Evolutionary conservation across 1,139 yeast genomes (phyloP).

Genomic region (Zygosaccharomyces pseudobailii): DNA sequence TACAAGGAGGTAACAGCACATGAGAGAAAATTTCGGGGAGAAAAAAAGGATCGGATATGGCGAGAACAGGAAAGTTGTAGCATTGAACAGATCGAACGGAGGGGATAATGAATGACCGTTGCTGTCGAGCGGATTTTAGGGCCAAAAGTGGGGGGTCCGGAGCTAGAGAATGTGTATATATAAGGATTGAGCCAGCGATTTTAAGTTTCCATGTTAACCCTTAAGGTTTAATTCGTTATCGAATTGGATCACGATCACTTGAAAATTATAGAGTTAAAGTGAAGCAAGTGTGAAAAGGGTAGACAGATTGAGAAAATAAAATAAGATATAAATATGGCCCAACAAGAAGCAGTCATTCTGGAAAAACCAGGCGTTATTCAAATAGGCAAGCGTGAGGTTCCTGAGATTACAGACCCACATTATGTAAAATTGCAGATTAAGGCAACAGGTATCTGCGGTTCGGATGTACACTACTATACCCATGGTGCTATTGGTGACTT

Average conservation of each 20-base stretch:
- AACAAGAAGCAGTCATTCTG: slow-evolving; percentile 50
- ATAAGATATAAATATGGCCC: slow-evolving; percentile 1
- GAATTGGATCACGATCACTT: too few species aligned
- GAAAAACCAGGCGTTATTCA: slow-evolving; percentile 59
- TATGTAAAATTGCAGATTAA: slow-evolving; percentile 68
- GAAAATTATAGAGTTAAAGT: neutral
- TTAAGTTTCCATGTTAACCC: too few species aligned
- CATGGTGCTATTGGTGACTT: slow-evolving; percentile 77
- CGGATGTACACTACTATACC: slow-evolving; percentile 78
- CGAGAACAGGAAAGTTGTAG: neutral
- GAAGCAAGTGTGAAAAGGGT: neutral
- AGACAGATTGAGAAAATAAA: neutral
- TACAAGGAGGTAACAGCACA: neutral
- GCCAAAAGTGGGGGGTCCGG: neutral
- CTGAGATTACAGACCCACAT: slow-evolving; percentile 54
- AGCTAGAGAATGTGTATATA: neutral
- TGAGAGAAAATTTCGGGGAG: neutral
- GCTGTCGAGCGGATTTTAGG: neutral
- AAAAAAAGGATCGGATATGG: neutral
- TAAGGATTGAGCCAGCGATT: neutral
- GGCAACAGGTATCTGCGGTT: slow-evolving; percentile 81
- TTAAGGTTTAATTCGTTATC: too few species aligned
- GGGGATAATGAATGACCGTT: neutral
- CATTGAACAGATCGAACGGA: neutral
- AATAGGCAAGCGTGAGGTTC: slow-evolving; percentile 63